A percentile compares a stretch with the other conserved stretches of the same genome.
phyloP scores from a whole-genome alignment of 805 yeast genomes.

The Zygotorulaspora chibaensis region DNA sequence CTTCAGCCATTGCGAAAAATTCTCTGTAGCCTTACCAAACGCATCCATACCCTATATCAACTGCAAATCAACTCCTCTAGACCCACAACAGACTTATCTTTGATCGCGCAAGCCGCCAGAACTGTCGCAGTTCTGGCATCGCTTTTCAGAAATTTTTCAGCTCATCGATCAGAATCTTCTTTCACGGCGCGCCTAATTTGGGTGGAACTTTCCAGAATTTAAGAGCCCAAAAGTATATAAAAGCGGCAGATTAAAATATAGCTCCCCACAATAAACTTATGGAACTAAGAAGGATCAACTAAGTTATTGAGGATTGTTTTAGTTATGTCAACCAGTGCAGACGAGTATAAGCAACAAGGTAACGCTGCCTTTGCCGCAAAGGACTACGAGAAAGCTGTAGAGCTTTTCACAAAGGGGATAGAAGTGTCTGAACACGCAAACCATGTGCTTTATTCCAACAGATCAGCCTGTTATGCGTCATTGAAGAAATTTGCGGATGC shows the following conservation, averaged over 20 bases:
- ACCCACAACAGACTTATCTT: not conserved
- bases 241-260: not conserved
- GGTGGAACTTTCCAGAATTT: conserved; percentile 18
- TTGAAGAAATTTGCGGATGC: conserved; percentile 70
- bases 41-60: conserved; percentile 9
- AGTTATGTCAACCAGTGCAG: conserved; percentile 46
- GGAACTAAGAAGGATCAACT: not conserved
- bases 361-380: conserved; percentile 89
- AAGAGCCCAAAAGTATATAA: conserved; percentile 8
- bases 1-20: conserved; percentile 45
- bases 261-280: not conserved
- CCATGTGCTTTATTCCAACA: conserved; percentile 88
- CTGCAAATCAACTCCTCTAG: too few relatives aligned
- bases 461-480: conserved; percentile 89
- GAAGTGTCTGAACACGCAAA: conserved; percentile 77
- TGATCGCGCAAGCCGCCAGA: not conserved
- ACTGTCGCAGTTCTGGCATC: not conserved
- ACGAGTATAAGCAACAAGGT: conserved; percentile 84
- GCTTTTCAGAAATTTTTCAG: conserved; percentile 11
- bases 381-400: conserved; percentile 76
- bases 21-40: conserved; percentile 35
- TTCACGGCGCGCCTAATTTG: not conserved
- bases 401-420: conserved; percentile 79
- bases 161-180: conserved; percentile 7
- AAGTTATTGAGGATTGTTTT: not conserved